Evolutionary conservation across 176 grass and related monocot species (phyloP), one percentile per base, ranked within the genome.

Genomic region (Leersia perrieri): DNA sequence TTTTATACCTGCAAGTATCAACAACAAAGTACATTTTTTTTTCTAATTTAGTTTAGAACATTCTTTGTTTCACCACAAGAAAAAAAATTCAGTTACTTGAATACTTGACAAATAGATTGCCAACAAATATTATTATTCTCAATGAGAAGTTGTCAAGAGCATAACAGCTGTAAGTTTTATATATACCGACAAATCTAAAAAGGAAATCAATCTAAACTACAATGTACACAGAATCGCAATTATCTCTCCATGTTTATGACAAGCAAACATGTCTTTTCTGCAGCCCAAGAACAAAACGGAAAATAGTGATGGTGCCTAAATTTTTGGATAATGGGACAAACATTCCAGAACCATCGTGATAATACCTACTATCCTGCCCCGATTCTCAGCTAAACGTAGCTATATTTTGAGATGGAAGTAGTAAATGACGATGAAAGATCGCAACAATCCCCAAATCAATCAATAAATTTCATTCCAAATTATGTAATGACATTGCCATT

Each of bases 101-200:
- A 5, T 1, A 51, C 47, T 51, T 51, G 16, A 7, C 16, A 51
- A 51, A 51, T 20, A 51, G 47, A 51, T 22, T 14, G 5, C 2
- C 47, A 18, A 57, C 9, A 57, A 57, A 45, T n/a, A 57, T n/a
- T 42, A 74, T 3, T 41, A 74, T 79, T 35, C 39, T 75, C 31
- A 61, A 60, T 72, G 23, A 72, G 30, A 27, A 53, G 28, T 73
- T 76, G 69, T 30, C 18, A 63, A 38, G 57, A 72, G 79, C 64
- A 71, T 65, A 44, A 81, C 25, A 11, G 0, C 55, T n/a, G 5
- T 75, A 57, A 34, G 33, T 42, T 20, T 29, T 39, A 18, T 3
- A 65, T 33, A 58, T n/a, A 14, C 25, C 28, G 15, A 14, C 27
- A 7, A 15, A 68, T 8, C 9, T 65, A 49, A 39, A 51, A 76